Conservation (phyloP, 176 grass and related monocot species). For the Phoenix roebelenii region DNA sequence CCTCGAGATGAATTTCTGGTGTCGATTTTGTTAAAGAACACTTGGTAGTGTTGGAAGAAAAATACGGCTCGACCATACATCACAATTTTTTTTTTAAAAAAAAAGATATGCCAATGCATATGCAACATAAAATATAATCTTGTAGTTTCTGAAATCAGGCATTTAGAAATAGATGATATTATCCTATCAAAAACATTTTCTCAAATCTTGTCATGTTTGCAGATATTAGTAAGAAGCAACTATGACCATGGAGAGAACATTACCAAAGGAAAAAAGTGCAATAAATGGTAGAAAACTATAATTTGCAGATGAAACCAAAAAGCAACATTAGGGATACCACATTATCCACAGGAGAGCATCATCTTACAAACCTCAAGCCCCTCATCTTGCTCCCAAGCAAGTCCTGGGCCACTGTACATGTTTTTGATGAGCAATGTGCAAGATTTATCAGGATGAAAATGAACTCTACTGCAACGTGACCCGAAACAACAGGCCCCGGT, state of each 20-base stretch:
- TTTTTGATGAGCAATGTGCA: constrained; percentile 89
- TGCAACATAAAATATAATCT: not conserved
- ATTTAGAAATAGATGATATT: too few relatives aligned
- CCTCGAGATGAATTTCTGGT: constrained; percentile 38
- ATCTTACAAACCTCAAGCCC: constrained; percentile 98
- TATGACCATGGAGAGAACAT: too few relatives aligned
- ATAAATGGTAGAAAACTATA: constrained; percentile 11
- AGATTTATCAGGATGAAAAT: constrained; percentile 94
- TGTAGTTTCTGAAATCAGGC: not conserved
- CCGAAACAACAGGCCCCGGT: constrained; percentile 88
- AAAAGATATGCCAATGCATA: not conserved
- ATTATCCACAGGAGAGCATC: constrained; percentile 37
- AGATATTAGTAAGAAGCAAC: not conserved
- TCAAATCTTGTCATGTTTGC: not conserved
- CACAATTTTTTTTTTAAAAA: constrained; percentile 27
- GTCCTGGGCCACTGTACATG: constrained; percentile 95
- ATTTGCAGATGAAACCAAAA: constrained; percentile 9
- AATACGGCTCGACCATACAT: constrained; percentile 21
- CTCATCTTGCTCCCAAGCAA: constrained; percentile 90
- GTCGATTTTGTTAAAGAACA: constrained; percentile 31
- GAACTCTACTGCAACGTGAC: constrained; percentile 70
- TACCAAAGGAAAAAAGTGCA: not conserved
- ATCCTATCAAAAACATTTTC: too few relatives aligned
- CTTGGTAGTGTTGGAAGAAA: constrained; percentile 19
- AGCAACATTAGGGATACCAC: constrained; percentile 55